phyloP scores from a whole-genome alignment of 2,329 filamentous ascomycete species.

The Exophiala oligosperma region DNA sequence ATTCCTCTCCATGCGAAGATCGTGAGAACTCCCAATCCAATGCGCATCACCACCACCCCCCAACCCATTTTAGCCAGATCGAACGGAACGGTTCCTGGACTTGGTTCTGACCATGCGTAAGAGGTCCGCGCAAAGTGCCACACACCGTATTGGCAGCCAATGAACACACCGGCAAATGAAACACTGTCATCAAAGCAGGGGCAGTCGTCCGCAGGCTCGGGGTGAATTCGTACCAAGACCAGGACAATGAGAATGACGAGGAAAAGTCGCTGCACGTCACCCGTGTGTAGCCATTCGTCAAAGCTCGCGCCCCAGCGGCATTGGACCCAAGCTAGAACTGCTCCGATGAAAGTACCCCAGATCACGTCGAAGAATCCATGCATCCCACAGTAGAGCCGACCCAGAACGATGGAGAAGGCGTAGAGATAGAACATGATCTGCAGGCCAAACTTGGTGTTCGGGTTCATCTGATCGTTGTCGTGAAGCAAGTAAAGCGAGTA shows the following conservation, averaged over 20 bases:
- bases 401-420: constrained; percentile 82
- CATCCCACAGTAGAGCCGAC: constrained; percentile 96
- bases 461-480: constrained; percentile 47
- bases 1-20: constrained; percentile 88
- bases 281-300: constrained; percentile 67
- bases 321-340: constrained; percentile 59
- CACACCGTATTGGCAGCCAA: constrained; percentile 77
- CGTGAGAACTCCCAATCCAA: constrained; percentile 76
- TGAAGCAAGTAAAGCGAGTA: constrained; percentile 72
- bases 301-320: constrained; percentile 58
- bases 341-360: constrained; percentile 75
- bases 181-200: constrained; percentile 97
- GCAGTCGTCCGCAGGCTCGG: constrained; percentile 94
- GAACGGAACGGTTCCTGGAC: constrained; percentile 64
- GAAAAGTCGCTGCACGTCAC: constrained; percentile 64
- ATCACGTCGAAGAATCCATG: constrained; percentile 93
- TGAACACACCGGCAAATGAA: constrained; percentile 84
- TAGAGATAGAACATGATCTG: constrained; percentile 79
- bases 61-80: constrained; percentile 66
- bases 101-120: constrained; percentile 52
- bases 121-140: constrained; percentile 74
- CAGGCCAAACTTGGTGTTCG: constrained; percentile 60
- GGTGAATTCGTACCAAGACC: constrained; percentile 81
- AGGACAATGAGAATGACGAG: constrained; percentile 67
- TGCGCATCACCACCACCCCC: constrained; percentile 62